Evolutionary conservation across 73 alveolate genomes (phyloP), one percentile per base, ranked within the genome.

Genomic region (Diophrys sp.): DNA sequence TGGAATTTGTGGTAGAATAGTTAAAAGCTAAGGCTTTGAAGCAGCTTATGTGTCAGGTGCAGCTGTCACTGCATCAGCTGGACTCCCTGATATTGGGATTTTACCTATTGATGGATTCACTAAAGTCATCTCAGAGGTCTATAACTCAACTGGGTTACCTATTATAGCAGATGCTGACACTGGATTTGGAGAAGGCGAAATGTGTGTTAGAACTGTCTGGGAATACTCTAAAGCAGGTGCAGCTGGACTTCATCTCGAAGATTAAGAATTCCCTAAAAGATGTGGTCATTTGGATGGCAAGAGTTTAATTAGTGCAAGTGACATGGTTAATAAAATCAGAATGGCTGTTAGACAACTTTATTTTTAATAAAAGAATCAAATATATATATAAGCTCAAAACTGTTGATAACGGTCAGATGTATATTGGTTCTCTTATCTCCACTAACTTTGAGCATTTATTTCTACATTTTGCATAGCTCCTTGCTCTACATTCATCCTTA

Each of bases 271-370:
- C 80, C 99, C 99, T 28, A 96, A 96, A 77, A 74, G 99, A 68
- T 96, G 99, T 73, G 99, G 99, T 66, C 99, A 96, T 89, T 82
- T 96, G 55, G 96, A 85, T 73, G 98, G 98, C 29, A 96, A 96
- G 77, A 87, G 92, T 30, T 81, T 96, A 68, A 89, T 94, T 24
- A 72, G 94, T 29, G 68, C 82, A 31, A 94, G 75, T 23, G 96
- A 80, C 23, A 81, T 92, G 93, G 83, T 70, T 24, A 68, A 90
- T 23, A 89, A 94, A 78, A 83, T 89, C 23, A 33, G 73, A 76
- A 82, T 85, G 31, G 95, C 96, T 1, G 92, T 79, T 32, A n/a
- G n/a, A n/a, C n/a, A n/a, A n/a, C n/a, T n/a, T n/a, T n/a, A n/a
- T n/a, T n/a, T n/a, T n/a, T n/a, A n/a, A n/a, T n/a, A n/a, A n/a